Evolutionary conservation across 2,329 filamentous ascomycete species (phyloP), one percentile per base, ranked within the genome.

Genomic region (Ophiosphaerella narmari): DNA sequence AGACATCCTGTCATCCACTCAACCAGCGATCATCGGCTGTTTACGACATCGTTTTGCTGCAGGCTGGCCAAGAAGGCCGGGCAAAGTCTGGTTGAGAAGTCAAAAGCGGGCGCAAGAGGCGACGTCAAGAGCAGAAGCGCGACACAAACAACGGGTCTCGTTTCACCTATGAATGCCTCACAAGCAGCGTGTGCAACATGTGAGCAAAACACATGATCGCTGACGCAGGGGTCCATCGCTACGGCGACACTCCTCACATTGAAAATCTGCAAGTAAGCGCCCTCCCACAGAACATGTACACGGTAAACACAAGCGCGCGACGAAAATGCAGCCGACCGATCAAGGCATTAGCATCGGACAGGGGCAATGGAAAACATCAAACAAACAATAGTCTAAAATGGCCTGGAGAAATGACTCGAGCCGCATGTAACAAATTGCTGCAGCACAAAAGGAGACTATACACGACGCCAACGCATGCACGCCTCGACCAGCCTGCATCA

Each of bases 131-230:
- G 39, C 47, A 50, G 48, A 39, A 51, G 40, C 50, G 67, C 60
- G 52, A 65, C 61, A 67, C 63, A 67, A 59, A 60, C 51, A 57
- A 60, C 60, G 61, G 59, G 58, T 57, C 52, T 54, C 48, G 66
- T 71, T 70, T 67, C 66, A 68, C 60, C 57, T 58, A 54, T 51
- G 50, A 54, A 55, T 52, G 55, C 48, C 48, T 43, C 46, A 55
- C 43, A 45, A 49, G 40, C 32, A 49, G 57, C 47, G 52, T 37
- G 63, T 65, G 53, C 50, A 53, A 67, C 48, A 50, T 29, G 26
- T 29, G 26, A 29, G 26, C 26, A 29, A 29, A 29, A 57, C 62
- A 62, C 63, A 59, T 57, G 59, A 65, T 52, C 38, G 57, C 48
- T 39, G 52, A 54, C 46, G 62, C 67, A 70, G 62, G 67, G 66